Conservation (phyloP, 192 early-diverging fungal species). For the Rhizophagus sp. region DNA sequence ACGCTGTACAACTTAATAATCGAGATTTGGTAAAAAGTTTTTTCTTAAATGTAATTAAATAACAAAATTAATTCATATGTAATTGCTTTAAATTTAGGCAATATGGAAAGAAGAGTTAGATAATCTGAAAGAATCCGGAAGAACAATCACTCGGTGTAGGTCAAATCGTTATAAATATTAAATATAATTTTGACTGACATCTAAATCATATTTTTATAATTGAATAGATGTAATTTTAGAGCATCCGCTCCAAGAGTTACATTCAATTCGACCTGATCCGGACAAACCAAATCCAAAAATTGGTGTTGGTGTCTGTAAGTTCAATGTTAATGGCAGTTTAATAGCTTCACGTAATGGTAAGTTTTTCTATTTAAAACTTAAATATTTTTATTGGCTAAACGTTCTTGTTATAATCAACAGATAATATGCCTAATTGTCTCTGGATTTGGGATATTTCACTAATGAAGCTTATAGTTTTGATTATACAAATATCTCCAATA, state of each 20-base stretch:
- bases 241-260: conserved; percentile 57
- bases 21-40: conserved; percentile 30
- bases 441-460: conserved; percentile 75
- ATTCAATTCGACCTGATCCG: conserved; percentile 55
- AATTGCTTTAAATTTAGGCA: not conserved
- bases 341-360: conserved; percentile 73
- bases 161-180: not conserved
- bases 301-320: conserved; percentile 69
- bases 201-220: not conserved
- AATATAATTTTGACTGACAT: not conserved
- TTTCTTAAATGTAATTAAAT: not conserved
- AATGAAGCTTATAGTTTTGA: conserved; percentile 49
- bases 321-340: conserved; percentile 61
- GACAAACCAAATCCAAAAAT: conserved; percentile 73
- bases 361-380: not conserved
- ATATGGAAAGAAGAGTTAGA: conserved; percentile 34
- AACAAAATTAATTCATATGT: not conserved
- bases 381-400: not conserved
- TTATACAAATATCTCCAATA: conserved; percentile 63
- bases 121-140: conserved; percentile 19
- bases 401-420: conserved; percentile 39
- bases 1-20: conserved; percentile 47
- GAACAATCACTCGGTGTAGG: conserved; percentile 44
- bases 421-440: conserved; percentile 70
- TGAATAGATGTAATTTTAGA: conserved; percentile 54